Evolutionary conservation across 495 filamentous ascomycete genomes (phyloP), one percentile per base, ranked within the genome.

Genomic region (Penicillium turbatum): DNA sequence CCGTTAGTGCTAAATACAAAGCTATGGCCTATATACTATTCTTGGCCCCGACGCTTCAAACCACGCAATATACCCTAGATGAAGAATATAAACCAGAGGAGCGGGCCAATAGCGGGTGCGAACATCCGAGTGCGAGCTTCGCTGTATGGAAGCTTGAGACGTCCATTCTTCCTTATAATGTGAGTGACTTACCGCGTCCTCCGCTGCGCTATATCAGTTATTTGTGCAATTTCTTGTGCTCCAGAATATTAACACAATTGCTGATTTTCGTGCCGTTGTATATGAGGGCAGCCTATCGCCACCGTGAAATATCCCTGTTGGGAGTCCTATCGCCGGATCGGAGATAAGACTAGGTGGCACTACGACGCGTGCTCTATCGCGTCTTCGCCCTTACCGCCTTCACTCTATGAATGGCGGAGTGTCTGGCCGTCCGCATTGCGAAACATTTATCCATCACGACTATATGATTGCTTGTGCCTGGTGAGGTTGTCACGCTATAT

Each of bases 261-360:
- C 42, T 45, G 42, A 45, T 45, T 32, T 42, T 45, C 42, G 32
- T 32, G 42, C 42, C 42, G 24, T 45, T 45, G 27, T 42, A 38
- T 2, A 38, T 19, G 29, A 24, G 40, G 32, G n/a, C 42, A 45
- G 42, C 42, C 42, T 27, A 30, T 30, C 27, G 27, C 27, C 27
- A 30, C 27, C 27, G n/a, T n/a, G n/a, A n/a, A n/a, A n/a, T n/a
- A n/a, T n/a, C n/a, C n/a, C n/a, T 42, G 39, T 42, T 6, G 39
- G 39, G 3, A 42, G 39, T 42, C 19, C 19, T 42, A 26, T 42
- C 39, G 6, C 3, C 19, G 39, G 17, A 42, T 42, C 19, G 39
- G 19, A 42, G 19, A 42, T 42, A 42, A 42, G 39, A 42, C 19
- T 11, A 42, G 39, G 39, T 3, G 19, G 2, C 19, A 42, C 1